A percentile compares a stretch with the other conserved stretches of the same genome.
Conservation (phyloP, 805 yeast genomes). For the Barnettozyma pratensis region DNA sequence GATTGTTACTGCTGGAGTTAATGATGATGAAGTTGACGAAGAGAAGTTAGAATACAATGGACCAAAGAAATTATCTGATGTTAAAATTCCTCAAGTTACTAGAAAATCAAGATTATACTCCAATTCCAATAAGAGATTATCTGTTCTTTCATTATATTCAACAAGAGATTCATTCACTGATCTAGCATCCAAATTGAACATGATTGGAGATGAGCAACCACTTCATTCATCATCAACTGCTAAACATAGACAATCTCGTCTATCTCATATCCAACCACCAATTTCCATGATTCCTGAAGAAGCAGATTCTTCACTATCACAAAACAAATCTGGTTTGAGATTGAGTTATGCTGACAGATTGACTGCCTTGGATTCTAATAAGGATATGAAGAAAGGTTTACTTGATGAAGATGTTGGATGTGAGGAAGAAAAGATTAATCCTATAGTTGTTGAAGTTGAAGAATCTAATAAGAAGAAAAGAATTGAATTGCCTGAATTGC, state of each 20-base stretch:
- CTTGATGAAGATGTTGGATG: conserved; percentile 6
- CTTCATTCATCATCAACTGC: conserved; percentile 6
- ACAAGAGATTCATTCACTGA: conserved; percentile 61
- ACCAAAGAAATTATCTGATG: conserved; percentile 54
- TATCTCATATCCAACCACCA: conserved; percentile 7
- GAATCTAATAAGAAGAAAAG: conserved; percentile 5
- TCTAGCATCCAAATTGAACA: conserved; percentile 40
- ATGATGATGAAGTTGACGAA: not conserved
- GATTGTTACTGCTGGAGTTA: conserved; percentile 20
- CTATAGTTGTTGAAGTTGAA: conserved; percentile 7
- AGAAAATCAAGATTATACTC: conserved; percentile 61
- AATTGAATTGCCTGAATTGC: conserved; percentile 22
- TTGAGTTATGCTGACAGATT: conserved; percentile 37
- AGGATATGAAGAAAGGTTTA: not conserved
- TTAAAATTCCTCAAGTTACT: conserved; percentile 65
- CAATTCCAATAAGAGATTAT: conserved; percentile 58
- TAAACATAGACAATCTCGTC: conserved; percentile 4
- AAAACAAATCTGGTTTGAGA: conserved; percentile 23
- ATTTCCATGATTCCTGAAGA: conserved; percentile 20
- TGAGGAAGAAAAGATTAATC: conserved; percentile 4
- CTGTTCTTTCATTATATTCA: conserved; percentile 68
- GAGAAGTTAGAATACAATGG: conserved; percentile 20
- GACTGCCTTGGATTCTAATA: conserved; percentile 16
- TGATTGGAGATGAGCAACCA: conserved; percentile 9
- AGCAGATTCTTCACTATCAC: conserved; percentile 12